These are phyloP conservation scores for Ophiosphaerella korrae DNA, from an alignment of 2,329 filamentous ascomycete genomes.

Conservation along the genomic window DNA sequence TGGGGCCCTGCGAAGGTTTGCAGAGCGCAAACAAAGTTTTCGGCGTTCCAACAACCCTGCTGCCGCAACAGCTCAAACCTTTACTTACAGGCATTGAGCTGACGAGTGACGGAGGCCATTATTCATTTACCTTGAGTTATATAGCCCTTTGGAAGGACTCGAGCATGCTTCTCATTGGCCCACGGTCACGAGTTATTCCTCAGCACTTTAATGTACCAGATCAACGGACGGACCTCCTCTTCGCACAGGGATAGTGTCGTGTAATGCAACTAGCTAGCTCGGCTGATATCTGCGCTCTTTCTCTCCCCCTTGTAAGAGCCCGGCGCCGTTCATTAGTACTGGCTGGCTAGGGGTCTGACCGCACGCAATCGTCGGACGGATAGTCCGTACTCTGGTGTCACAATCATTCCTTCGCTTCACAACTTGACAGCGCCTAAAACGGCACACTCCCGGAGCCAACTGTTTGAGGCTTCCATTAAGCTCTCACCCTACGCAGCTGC, in stretches of 20 bases:
- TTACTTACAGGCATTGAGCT: conserved; percentile 35
- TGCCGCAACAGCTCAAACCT: conserved; percentile 46
- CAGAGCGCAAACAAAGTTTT: conserved; percentile 44
- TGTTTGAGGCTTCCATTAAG: conserved; percentile 47
- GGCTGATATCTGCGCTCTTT: conserved; percentile 34
- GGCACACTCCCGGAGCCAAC: conserved; percentile 46
- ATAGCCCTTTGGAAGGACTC: conserved; percentile 20
- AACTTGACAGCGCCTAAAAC: conserved; percentile 47
- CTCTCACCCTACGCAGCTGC: conserved; percentile 40
- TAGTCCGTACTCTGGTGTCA: conserved; percentile 40
- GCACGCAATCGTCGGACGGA: conserved; percentile 35
- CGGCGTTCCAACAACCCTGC: conserved; percentile 42
- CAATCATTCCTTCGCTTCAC: conserved; percentile 44
- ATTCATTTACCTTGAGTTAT: conserved; percentile 37
- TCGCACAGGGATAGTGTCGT: conserved; percentile 34
- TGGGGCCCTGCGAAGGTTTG: conserved; percentile 36
- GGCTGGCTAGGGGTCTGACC: conserved; percentile 31
- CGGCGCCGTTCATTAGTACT: conserved; percentile 36
- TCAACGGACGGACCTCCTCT: conserved; percentile 31
- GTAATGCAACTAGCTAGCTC: conserved; percentile 35
- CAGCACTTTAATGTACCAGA: conserved; percentile 33
- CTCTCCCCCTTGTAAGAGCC: conserved; percentile 29
- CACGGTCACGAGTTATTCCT: conserved; percentile 16
- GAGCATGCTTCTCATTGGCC: conserved; percentile 27
- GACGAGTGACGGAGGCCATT: conserved; percentile 32